These are phyloP conservation scores for Gentiana macrophylla DNA, from an alignment of 257 asterid species.

Conservation along the genomic window DNA sequence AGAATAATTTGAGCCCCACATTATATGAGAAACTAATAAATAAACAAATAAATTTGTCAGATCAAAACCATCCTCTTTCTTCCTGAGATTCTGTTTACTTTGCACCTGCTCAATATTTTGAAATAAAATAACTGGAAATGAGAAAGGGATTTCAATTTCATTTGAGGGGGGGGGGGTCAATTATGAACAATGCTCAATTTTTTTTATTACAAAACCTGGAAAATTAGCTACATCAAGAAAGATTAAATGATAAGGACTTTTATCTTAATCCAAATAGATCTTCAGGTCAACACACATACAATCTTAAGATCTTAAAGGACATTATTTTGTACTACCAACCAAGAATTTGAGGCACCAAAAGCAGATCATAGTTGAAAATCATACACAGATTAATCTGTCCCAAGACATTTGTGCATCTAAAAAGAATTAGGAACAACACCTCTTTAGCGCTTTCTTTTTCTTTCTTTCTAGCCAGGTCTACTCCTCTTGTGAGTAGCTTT, in stretches of 20 bases:
- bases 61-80: too few relatives aligned
- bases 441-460: background rate
- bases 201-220: constrained; percentile 5
- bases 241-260: constrained; percentile 21
- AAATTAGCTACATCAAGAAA: constrained; percentile 5
- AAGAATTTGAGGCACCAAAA: constrained; percentile 1
- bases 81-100: too few relatives aligned
- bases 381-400: constrained; percentile 3
- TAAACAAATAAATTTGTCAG: too few relatives aligned
- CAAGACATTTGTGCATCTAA: constrained; percentile 7
- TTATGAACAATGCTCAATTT: constrained; percentile 11
- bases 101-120: background rate
- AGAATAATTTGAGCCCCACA: too few relatives aligned
- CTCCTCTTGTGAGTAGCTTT: constrained; percentile 53
- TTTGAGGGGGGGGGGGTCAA: background rate
- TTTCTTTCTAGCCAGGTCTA: constrained; percentile 33
- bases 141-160: background rate
- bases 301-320: background rate
- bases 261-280: constrained; percentile 30
- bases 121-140: too few relatives aligned
- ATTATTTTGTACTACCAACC: too few relatives aligned
- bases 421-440: constrained; percentile 9
- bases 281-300: constrained; percentile 32
- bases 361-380: background rate
- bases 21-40: too few relatives aligned